Conservation (phyloP, 768 basidiomycete genomes). For the Cyclocybe aegerita region DNA sequence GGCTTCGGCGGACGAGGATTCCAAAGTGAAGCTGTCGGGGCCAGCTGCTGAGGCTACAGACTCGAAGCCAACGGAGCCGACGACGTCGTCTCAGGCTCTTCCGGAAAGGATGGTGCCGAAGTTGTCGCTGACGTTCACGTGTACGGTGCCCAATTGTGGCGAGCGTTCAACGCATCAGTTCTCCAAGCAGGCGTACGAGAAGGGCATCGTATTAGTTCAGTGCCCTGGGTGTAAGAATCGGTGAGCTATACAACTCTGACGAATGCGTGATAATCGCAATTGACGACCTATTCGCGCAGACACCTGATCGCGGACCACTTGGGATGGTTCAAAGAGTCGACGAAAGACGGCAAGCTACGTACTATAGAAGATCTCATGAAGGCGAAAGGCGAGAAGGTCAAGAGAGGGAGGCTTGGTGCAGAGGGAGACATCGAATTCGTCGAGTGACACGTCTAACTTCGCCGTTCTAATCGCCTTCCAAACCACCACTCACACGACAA, state of each 20-base stretch:
- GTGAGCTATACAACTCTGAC: slow-evolving; percentile 39
- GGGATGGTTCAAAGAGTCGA: slow-evolving; percentile 89
- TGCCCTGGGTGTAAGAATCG: slow-evolving; percentile 90
- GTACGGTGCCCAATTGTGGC: slow-evolving; percentile 72
- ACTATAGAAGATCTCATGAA: slow-evolving; percentile 84
- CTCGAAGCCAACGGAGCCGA: slow-evolving; percentile 10
- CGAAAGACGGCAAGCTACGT: slow-evolving; percentile 64
- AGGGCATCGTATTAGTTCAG: slow-evolving; percentile 86
- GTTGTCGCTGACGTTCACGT: slow-evolving; percentile 82
- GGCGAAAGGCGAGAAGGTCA: slow-evolving; percentile 77
- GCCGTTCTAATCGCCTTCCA: background rate
- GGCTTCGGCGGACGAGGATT: background rate
- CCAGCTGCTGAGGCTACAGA: slow-evolving; percentile 1
- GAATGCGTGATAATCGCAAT: slow-evolving; percentile 1
- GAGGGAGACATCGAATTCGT: slow-evolving; percentile 58
- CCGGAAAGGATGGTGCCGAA: slow-evolving; percentile 53
- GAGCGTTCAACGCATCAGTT: slow-evolving; percentile 87
- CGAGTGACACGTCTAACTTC: slow-evolving; percentile 19
- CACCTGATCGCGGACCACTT: slow-evolving; percentile 89
- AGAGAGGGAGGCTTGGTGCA: slow-evolving; percentile 44
- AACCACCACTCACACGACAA: background rate
- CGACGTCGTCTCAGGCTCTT: slow-evolving; percentile 28
- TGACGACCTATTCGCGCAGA: slow-evolving; percentile 31
- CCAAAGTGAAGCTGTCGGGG: slow-evolving; percentile 1
- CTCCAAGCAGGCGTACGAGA: slow-evolving; percentile 79